phyloP scores from a whole-genome alignment of 345 rosid species.

The Combretum micranthum region DNA sequence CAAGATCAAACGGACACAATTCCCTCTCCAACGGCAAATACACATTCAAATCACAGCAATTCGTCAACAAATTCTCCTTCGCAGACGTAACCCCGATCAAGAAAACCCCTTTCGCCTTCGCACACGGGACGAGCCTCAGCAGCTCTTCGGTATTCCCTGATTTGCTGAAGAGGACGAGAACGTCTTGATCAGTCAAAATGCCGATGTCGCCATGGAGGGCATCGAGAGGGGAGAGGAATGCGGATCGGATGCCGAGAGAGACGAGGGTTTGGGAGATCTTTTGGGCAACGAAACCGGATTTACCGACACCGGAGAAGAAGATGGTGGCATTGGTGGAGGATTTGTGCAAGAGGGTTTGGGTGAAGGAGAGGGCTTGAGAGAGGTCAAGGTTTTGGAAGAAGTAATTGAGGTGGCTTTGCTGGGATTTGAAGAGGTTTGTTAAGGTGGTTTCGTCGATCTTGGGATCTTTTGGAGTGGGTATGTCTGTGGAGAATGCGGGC shows the following conservation, averaged over 20 bases:
- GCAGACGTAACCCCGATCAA: conserved; percentile 81
- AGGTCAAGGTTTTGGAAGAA: conserved; percentile 82
- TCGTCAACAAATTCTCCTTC: conserved; percentile 56
- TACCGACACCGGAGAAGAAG: conserved; percentile 93
- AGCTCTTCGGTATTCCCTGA: conserved; percentile 91
- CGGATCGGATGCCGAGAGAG: conserved; percentile 69
- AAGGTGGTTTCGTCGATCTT: conserved; percentile 49
- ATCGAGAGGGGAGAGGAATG: conserved; percentile 78
- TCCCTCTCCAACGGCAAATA: conserved; percentile 84
- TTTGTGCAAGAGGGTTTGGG: conserved; percentile 47
- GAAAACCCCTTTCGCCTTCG: conserved; percentile 58
- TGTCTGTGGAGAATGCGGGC: conserved; percentile 1
- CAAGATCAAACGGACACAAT: conserved; percentile 86
- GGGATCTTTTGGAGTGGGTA: conserved; percentile 12
- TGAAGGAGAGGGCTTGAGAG: conserved; percentile 63
- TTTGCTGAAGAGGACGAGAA: conserved; percentile 74
- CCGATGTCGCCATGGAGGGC: conserved; percentile 97
- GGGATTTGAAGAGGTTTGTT: conserved; percentile 73
- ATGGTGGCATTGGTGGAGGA: conserved; percentile 46
- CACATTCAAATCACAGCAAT: conserved; percentile 70
- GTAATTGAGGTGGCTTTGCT: conserved; percentile 82
- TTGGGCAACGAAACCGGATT: conserved; percentile 89
- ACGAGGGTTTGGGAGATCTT: conserved; percentile 88
- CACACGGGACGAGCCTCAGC: conserved; percentile 86
- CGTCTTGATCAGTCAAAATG: conserved; percentile 39